These are phyloP conservation scores for Acanthamoeba healyi DNA, from an alignment of 208 protist genomes.

Conservation along the genomic window DNA sequence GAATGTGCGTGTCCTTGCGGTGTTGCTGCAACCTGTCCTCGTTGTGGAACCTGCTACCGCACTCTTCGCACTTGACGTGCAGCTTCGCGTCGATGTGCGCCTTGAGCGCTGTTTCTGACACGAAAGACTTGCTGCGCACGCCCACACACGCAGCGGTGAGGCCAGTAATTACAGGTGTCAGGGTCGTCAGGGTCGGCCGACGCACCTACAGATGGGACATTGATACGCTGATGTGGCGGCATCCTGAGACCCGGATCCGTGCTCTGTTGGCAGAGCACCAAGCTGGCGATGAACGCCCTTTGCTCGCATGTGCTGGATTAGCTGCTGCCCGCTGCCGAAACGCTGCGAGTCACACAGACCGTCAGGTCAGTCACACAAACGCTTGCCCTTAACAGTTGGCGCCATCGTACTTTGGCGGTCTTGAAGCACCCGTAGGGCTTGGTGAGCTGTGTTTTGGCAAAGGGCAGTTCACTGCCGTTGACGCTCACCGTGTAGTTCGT, in stretches of 20 bases:
- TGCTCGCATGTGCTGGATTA: neutral
- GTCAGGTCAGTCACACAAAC: neutral
- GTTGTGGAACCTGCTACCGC: neutral
- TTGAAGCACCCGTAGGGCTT: conserved; percentile 25
- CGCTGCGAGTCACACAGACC: neutral
- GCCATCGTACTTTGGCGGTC: conserved; percentile 15
- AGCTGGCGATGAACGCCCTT: neutral
- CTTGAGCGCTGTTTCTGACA: neutral
- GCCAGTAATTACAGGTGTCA: too few species aligned
- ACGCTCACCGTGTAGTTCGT: neutral
- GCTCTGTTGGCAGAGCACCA: neutral
- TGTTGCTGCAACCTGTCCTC: neutral
- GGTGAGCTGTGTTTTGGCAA: neutral
- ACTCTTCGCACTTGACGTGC: neutral
- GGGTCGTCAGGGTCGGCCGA: too few species aligned
- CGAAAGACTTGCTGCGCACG: neutral
- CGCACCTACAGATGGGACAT: neutral
- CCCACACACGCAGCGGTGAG: neutral
- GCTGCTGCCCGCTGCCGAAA: conserved; percentile 1
- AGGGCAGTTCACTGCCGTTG: neutral
- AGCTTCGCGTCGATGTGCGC: neutral
- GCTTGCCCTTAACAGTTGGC: neutral
- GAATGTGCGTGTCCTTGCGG: neutral
- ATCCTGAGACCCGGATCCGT: neutral
- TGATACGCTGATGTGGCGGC: neutral